Base-by-base conservation (phyloP, 139 green algal genomes). In the Eudorina sp. region DNA sequence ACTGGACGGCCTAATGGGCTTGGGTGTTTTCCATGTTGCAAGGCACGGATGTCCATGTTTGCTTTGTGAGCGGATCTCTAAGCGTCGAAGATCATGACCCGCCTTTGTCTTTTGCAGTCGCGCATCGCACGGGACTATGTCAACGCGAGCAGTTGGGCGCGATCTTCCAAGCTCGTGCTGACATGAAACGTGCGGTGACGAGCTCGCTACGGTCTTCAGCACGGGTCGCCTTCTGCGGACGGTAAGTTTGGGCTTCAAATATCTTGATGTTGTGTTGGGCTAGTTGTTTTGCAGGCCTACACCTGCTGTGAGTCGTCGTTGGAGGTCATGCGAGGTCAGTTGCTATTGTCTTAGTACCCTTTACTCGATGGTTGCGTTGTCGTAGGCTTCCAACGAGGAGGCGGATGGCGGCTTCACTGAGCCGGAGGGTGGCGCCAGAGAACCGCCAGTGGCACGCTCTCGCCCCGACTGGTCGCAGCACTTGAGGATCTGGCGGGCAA, bases 161-260 rank as follows among this genome's bases (percentile, higher is more conserved):
- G 27, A 90, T 90, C 69, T 90, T 90, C 64, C 64, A 84, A 36
- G 87, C 87, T n/a, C 87, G 87, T 14, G 53, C 53, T 7, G 80
- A 90, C 69, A 90, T 90, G 79, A 88, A 82, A 53, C 60, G 66
- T 1, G 87, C 87, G 4, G 48, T 90, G 69, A 88, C 53, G 76
- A 88, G 79, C 51, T 90, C 41, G 53, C 64, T 2, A 38, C 66
- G 6, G 87, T 90, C 11, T 90, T 90, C 66, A 43, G 48, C n/a
- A 72, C 76, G 0, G 86, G 86, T 21, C 75, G 73, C 31, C 41
- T 90, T 21, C 27, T 74, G n/a, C 60, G 58, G 2, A n/a, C 83
- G 85, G 85, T 90, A 36, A 18, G 84, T n/a, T n/a, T n/a, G n/a
- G n/a, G n/a, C n/a, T n/a, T n/a, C n/a, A n/a, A n/a, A n/a, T n/a